Evolutionary conservation across 2,329 filamentous ascomycete species (phyloP).

Genomic region (Zymoseptoria ardabiliae): DNA sequence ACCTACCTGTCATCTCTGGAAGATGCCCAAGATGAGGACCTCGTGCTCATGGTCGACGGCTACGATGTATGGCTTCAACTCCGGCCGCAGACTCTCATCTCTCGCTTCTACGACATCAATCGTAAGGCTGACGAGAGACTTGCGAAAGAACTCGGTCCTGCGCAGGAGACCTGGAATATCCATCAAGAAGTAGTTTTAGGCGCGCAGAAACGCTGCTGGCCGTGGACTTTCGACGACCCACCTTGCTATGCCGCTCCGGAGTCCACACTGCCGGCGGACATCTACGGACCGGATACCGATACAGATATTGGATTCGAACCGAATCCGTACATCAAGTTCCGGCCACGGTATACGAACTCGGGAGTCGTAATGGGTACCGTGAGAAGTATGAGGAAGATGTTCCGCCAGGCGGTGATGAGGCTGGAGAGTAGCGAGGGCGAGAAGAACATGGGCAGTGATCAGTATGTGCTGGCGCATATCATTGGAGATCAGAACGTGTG

Average conservation of each 20-base stretch:
- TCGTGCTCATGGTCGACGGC: constrained; percentile 58
- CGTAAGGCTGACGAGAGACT: constrained; percentile 39
- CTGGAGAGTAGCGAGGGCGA: constrained; percentile 25
- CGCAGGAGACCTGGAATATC: constrained; percentile 30
- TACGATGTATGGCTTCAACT: constrained; percentile 60
- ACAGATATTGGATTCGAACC: constrained; percentile 29
- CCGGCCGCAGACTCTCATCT: constrained; percentile 54
- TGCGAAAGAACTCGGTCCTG: constrained; percentile 25
- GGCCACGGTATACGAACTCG: constrained; percentile 31
- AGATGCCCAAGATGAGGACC: constrained; percentile 36
- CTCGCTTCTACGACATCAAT: constrained; percentile 35
- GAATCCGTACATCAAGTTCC: constrained; percentile 30
- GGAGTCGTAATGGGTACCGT: constrained; percentile 40
- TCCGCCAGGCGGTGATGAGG: constrained; percentile 32
- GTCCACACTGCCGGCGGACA: constrained; percentile 15
- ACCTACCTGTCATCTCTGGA: constrained; percentile 19
- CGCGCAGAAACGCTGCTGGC: constrained; percentile 27
- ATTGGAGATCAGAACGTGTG: constrained; percentile 28
- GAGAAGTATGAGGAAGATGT: constrained; percentile 20
- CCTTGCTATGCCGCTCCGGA: constrained; percentile 26
- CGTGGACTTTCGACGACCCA: constrained; percentile 18
- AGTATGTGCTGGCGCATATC: constrained; percentile 29
- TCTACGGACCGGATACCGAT: constrained; percentile 30
- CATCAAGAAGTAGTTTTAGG: constrained; percentile 39
- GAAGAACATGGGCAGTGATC: constrained; percentile 28